Evolutionary conservation across 345 rosid genomes (phyloP), one percentile per base, ranked within the genome.

Genomic region (Lepidium aucheri): DNA sequence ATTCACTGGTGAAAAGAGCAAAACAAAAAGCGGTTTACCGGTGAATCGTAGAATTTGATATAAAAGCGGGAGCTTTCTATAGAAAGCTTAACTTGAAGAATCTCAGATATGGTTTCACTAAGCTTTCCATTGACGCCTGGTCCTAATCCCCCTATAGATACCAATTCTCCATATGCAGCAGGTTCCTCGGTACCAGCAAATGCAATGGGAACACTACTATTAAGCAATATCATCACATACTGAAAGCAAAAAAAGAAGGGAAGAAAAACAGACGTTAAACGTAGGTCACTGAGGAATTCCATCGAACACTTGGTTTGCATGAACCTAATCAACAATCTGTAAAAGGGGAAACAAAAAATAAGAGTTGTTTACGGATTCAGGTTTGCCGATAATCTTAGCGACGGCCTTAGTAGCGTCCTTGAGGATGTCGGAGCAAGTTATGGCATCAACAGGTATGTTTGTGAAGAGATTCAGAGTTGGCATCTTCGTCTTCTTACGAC

Each of bases 211-310:
- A 91, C 96, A 34, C 89, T 85, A n/a, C 82, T 87, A 47, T 94
- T 89, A 32, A 94, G 39, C 77, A 94, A 60, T 59, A 94, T 81
- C 96, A 94, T 94, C 75, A 94, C 97, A 77, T 85, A 90, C 96
- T 86, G 87, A 59, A 68, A n/a, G 11, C 57, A 60, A 28, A 6
- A 6, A 0, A 28, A 3, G 32, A 4, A 28, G 34, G 26, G 33
- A 26, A 46, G 7, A 49, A 15, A 51, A n/a, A 36, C 6, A 15
- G 1, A 34, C 2, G 17, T 9, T 2, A 42, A 30, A 39, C 33
- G 20, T 54, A 68, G 12, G 32, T 52, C 61, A 33, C 17, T 63
- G 36, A 38, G 38, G 52, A 46, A 64, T 63, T 63, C 43, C 44
- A 28, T 63, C 70, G 5, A 63, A 72, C 75, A 63, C 0, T 2